These are phyloP conservation scores for Penicillium pulvis DNA, from an alignment of 495 filamentous ascomycete species.

Conservation along the genomic window DNA sequence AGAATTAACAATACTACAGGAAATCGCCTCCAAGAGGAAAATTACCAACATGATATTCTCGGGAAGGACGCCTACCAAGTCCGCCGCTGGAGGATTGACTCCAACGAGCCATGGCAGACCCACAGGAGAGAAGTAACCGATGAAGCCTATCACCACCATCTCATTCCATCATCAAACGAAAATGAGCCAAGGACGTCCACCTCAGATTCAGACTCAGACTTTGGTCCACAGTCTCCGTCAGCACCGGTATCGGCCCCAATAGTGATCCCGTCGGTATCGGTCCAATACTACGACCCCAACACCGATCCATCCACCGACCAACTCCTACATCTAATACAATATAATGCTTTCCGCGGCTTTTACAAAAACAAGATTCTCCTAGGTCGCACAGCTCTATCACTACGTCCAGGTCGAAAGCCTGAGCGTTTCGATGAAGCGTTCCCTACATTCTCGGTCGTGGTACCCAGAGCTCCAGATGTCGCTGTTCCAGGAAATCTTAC, in stretches of 20 bases:
- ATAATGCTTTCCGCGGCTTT: conserved; percentile 70
- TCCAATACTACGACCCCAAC: background rate
- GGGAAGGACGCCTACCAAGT: background rate
- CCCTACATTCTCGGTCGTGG: conserved; percentile 5
- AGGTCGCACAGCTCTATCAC: background rate
- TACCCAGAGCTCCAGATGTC: background rate
- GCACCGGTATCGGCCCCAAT: background rate
- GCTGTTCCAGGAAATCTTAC: conserved; percentile 12
- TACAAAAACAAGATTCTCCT: conserved; percentile 12
- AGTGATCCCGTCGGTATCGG: background rate
- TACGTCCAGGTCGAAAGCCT: background rate
- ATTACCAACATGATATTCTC: background rate
- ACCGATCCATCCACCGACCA: conserved; percentile 12
- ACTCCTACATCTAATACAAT: conserved; percentile 31
- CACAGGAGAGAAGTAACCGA: background rate
- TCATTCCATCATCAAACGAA: background rate
- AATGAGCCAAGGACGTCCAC: background rate
- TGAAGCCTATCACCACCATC: background rate
- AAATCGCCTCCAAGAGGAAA: conserved; percentile 3
- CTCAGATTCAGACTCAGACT: background rate
- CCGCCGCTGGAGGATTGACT: conserved; percentile 11
- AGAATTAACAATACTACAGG: background rate
- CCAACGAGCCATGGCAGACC: background rate
- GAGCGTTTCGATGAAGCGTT: background rate
- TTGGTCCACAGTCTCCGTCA: background rate